Percentiles rank a stretch among this genome's conserved stretches.
Conservation (phyloP, 116 monocot species). For the Phalaenopsis hybrid region DNA sequence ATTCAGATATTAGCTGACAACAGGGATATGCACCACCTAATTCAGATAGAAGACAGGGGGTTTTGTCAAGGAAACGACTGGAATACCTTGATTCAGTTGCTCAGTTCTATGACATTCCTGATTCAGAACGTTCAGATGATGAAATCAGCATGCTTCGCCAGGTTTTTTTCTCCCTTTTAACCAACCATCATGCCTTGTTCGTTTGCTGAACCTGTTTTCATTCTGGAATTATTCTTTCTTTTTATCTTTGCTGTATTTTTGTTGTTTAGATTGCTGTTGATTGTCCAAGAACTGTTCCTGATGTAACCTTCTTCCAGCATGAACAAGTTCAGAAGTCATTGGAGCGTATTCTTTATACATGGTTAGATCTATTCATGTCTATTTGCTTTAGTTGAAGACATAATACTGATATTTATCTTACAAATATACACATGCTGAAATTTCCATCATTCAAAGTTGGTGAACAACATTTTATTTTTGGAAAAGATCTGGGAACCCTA, state of each 20-base stretch:
- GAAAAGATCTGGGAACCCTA: not conserved
- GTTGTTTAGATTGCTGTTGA: slow-evolving; percentile 78
- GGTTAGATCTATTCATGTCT: slow-evolving; percentile 39
- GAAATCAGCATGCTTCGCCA: slow-evolving; percentile 99
- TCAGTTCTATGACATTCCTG: slow-evolving; percentile 94
- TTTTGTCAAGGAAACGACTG: slow-evolving; percentile 72
- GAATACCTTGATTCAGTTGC: slow-evolving; percentile 96
- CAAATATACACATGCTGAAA: too few relatives aligned
- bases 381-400: slow-evolving; percentile 8
- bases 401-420: not conserved
- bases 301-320: slow-evolving; percentile 94
- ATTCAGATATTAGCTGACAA: slow-evolving; percentile 89
- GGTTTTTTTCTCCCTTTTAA: slow-evolving; percentile 30
- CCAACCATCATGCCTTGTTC: not conserved
- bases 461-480: too few relatives aligned
- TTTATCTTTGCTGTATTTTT: not conserved
- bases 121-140: slow-evolving; percentile 86
- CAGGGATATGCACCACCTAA: slow-evolving; percentile 99
- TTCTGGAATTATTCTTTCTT: slow-evolving; percentile 6
- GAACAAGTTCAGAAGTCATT: slow-evolving; percentile 88
- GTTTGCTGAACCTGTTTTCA: not conserved
- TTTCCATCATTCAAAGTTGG: too few relatives aligned
- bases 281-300: slow-evolving; percentile 98
- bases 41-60: slow-evolving; percentile 94
- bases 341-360: slow-evolving; percentile 94